Base-by-base conservation (phyloP, 768 basidiomycete genomes). In the Hypholoma sublateritium region DNA sequence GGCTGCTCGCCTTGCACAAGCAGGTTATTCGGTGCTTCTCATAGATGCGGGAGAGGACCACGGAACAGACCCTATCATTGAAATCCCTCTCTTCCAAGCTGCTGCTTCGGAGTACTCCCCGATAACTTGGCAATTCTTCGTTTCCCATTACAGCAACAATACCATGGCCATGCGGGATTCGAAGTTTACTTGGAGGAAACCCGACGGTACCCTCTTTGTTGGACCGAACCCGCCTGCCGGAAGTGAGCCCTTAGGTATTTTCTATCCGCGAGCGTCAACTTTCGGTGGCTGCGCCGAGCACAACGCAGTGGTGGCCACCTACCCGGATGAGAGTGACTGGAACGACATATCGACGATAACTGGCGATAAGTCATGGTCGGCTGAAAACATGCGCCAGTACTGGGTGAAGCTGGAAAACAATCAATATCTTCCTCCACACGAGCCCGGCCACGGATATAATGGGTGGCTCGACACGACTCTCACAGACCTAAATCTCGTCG, bases 381-480 rank as follows among this genome's bases (percentile, higher is more conserved):
- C 53, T 6, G 32, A 25, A 1, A 53, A 53, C 35, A 53, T 53
- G 53, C 53, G 53, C 22, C 53, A 53, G 22, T 45, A 41, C 19
- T 53, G 53, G 53, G 43, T 44, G 12, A 53, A 53, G 19, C 35
- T 53, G 17, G 53, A 53, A 28, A 53, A 53, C 19, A 53, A 53
- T 24, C 53, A 53, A n/a, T 53, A 53, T 45, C 28, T 45, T 13
- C 19, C 44, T 17, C 53, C 42, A 7, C 42, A 42, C 17, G 44
- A 42, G 19, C 34, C 53, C 2, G 53, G 53, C 16, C 53, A 53
- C 24, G 53, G 53, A 34, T 53, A 44, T 19, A 17, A 12, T 22
- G 53, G 53, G 17, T 53, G 53, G 53, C 43, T 53, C 17, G 53
- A 53, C 17, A 53, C 39, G 32, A 44, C 53, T n/a, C 53, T 53